Conservation (phyloP, 208 protist genomes). For the Spironucleus salmonicida region DNA sequence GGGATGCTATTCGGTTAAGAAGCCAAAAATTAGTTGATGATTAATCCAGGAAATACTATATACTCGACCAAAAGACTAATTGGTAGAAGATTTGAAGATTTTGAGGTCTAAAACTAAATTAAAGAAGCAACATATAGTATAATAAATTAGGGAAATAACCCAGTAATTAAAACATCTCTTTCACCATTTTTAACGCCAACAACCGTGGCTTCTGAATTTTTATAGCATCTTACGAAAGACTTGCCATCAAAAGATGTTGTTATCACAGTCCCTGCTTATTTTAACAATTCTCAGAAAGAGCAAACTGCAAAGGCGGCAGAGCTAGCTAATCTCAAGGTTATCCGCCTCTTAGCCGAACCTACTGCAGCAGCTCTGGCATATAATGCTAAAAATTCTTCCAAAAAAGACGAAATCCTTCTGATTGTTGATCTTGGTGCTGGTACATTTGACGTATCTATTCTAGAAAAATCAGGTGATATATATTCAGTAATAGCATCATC, state of each 20-base stretch:
- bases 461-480: conserved; percentile 90
- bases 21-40: conserved; percentile 59
- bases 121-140: conserved; percentile 69
- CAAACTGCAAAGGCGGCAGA: background rate
- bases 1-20: conserved; percentile 59
- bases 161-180: conserved; percentile 45
- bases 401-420: conserved; percentile 42
- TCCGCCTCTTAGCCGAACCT: conserved; percentile 37
- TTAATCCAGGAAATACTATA: conserved; percentile 70
- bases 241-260: conserved; percentile 58
- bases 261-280: conserved; percentile 63
- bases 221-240: too few relatives aligned
- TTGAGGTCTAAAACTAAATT: conserved; percentile 8
- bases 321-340: conserved; percentile 23
- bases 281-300: conserved; percentile 52
- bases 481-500: conserved; percentile 93
- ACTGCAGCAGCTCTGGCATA: conserved; percentile 40
- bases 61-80: conserved; percentile 74
- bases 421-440: conserved; percentile 87
- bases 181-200: too few relatives aligned
- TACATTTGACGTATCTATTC: conserved; percentile 78
- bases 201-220: too few relatives aligned
- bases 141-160: conserved; percentile 54
- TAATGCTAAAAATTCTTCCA: conserved; percentile 27
- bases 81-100: conserved; percentile 58